Conservation (phyloP, 495 filamentous ascomycete species). For the Rostrohypoxylon terebratum region DNA sequence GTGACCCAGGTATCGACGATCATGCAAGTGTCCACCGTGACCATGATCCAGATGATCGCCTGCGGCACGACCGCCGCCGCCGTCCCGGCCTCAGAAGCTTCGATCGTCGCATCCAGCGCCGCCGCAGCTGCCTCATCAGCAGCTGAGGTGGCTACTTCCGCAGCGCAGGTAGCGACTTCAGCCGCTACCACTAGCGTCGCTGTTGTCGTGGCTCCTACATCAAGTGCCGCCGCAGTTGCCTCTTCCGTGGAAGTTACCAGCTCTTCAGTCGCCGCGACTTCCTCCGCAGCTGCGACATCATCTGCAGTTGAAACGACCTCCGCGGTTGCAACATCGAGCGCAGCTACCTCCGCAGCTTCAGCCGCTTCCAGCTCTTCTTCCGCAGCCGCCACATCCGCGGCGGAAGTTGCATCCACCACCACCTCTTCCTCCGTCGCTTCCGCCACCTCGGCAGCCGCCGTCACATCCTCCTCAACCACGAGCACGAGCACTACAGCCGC, state of each 20-base stretch:
- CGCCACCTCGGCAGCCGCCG: conserved; percentile 15
- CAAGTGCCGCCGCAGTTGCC: background rate
- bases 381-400: background rate
- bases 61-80: conserved; percentile 33
- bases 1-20: conserved; percentile 46
- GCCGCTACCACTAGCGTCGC: background rate
- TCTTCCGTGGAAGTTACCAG: too few relatives aligned
- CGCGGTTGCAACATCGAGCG: background rate
- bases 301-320: background rate
- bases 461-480: conserved; percentile 15
- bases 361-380: background rate
- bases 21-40: conserved; percentile 42
- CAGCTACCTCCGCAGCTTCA: background rate
- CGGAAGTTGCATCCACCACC: background rate
- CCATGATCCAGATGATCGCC: conserved; percentile 48
- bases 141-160: background rate
- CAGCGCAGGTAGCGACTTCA: background rate
- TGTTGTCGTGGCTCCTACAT: background rate
- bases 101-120: conserved; percentile 41
- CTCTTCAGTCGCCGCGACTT: too few relatives aligned
- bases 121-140: conserved; percentile 25
- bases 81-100: conserved; percentile 32
- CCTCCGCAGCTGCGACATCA: too few relatives aligned
- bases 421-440: background rate
- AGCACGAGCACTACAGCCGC: background rate